These are phyloP conservation scores for Spathaspora passalidarum DNA, from an alignment of 805 yeast species.

Conservation along the genomic window DNA sequence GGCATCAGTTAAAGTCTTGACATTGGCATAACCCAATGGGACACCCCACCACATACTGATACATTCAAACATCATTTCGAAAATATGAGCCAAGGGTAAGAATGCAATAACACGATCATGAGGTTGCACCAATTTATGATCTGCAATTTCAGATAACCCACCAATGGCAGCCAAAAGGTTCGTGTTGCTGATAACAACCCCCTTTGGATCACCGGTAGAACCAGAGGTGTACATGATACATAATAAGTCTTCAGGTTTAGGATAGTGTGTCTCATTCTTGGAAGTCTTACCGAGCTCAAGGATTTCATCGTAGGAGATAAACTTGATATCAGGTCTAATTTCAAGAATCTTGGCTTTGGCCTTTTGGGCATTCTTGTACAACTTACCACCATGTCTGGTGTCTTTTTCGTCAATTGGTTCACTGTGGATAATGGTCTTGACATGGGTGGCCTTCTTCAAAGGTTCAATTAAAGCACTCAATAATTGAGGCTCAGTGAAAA, in stretches of 20 bases:
- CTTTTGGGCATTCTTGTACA: slow-evolving; percentile 53
- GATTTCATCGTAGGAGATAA: slow-evolving; percentile 65
- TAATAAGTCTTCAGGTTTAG: slow-evolving; percentile 57
- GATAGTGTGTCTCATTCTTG: slow-evolving; percentile 38
- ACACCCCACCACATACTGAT: slow-evolving; percentile 86
- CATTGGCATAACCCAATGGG: slow-evolving; percentile 83
- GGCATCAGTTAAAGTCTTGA: slow-evolving; percentile 81
- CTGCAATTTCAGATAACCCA: slow-evolving; percentile 70
- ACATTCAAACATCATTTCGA: slow-evolving; percentile 87
- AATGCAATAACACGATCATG: slow-evolving; percentile 80
- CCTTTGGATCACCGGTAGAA: slow-evolving; percentile 82
- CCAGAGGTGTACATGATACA: slow-evolving; percentile 90
- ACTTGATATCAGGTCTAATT: slow-evolving; percentile 73
- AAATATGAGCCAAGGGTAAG: slow-evolving; percentile 94
- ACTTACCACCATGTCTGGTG: slow-evolving; percentile 58
- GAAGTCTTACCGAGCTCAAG: slow-evolving; percentile 58
- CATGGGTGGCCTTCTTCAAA: slow-evolving; percentile 54
- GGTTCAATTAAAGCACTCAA: slow-evolving; percentile 69
- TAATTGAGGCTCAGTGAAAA: slow-evolving; percentile 81
- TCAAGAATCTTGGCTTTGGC: slow-evolving; percentile 59
- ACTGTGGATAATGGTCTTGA: slow-evolving; percentile 70
- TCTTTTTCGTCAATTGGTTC: slow-evolving; percentile 62
- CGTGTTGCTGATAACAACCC: slow-evolving; percentile 66
- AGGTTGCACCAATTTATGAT: slow-evolving; percentile 45
- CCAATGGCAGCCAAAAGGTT: slow-evolving; percentile 82